These are phyloP conservation scores for Aspergillus sclerotioniger DNA, from an alignment of 495 filamentous ascomycete genomes.

Conservation along the genomic window DNA sequence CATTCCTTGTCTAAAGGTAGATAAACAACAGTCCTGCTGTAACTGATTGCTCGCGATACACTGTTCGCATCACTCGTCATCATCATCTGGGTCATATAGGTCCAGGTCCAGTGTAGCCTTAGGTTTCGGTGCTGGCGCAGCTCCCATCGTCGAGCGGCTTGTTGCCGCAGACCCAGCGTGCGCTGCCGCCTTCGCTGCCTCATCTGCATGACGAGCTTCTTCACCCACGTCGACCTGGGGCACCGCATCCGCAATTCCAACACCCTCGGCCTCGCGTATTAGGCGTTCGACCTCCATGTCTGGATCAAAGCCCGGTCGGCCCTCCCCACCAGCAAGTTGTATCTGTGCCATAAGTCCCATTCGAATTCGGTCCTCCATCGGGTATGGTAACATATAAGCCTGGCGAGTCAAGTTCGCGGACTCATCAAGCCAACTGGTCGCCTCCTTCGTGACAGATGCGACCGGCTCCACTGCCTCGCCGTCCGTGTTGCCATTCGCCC, in stretches of 20 bases:
- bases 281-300: constrained; percentile 45
- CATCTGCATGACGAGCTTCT: constrained; percentile 26
- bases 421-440: constrained; percentile 46
- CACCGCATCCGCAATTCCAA: constrained; percentile 31
- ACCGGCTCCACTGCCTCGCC: constrained; percentile 33
- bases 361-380: constrained; percentile 49
- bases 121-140: constrained; percentile 32
- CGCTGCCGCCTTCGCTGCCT: constrained; percentile 38
- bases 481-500: constrained; percentile 17
- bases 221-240: constrained; percentile 21
- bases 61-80: constrained; percentile 26
- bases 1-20: too few relatives aligned
- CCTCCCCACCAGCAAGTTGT: constrained; percentile 35
- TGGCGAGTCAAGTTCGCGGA: constrained; percentile 44
- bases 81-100: constrained; percentile 48
- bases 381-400: constrained; percentile 47
- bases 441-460: constrained; percentile 41
- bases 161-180: constrained; percentile 33
- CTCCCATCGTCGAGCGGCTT: constrained; percentile 12
- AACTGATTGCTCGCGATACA: constrained; percentile 5
- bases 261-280: constrained; percentile 42
- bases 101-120: constrained; percentile 44
- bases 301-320: constrained; percentile 28
- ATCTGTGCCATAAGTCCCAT: constrained; percentile 48
- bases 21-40: not conserved